Base-by-base conservation (phyloP, 139 green algal species). In the Prasinococcaceae sp. region DNA sequence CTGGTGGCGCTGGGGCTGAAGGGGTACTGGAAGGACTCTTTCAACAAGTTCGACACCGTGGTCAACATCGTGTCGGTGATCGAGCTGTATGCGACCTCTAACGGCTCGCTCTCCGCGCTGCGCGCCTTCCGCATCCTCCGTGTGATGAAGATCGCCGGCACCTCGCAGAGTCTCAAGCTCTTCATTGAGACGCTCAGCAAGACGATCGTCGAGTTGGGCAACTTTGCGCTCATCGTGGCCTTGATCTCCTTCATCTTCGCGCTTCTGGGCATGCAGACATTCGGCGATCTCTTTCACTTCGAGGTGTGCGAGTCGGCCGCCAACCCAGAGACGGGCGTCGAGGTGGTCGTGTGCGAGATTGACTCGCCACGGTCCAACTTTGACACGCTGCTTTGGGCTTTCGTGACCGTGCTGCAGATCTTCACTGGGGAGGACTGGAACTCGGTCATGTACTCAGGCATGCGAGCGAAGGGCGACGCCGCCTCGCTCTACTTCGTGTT, bases 401-500 rank as follows among this genome's bases (percentile, higher is more conserved):
- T 19, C 9, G 16, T 67, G 6, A 48, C 37, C 20, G 53, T 60
- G 30, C 48, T 63, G 17, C 44, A 73, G 55, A 48, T 64, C 26
- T 42, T 73, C 19, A 73, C 57, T 3, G 51, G 47, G 2, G 53
- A 64, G 28, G 56, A 68, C 23, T 73, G 58, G 58, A 53, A 57
- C 46, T 10, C 20, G 38, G 32, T 68, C 14, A 61, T 68, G 51
- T 64, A 65, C 33, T 45, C 65, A 22, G 49, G 39, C 29, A 59
- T 73, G 40, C 32, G 25, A 3, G 44, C 30, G 19, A 46, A 14
- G 25, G 24, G 41, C 16, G 27, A 12, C 8, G 16, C 8, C 4
- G 30, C 52, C 25, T 38, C 50, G 10, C 28, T 64, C 37, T 73
- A 73, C 46, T 73, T 73, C 43, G 23, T 73, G n/a, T 36, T 36